phyloP scores from a whole-genome alignment of 768 basidiomycete species.

The Clavulina sp. region DNA sequence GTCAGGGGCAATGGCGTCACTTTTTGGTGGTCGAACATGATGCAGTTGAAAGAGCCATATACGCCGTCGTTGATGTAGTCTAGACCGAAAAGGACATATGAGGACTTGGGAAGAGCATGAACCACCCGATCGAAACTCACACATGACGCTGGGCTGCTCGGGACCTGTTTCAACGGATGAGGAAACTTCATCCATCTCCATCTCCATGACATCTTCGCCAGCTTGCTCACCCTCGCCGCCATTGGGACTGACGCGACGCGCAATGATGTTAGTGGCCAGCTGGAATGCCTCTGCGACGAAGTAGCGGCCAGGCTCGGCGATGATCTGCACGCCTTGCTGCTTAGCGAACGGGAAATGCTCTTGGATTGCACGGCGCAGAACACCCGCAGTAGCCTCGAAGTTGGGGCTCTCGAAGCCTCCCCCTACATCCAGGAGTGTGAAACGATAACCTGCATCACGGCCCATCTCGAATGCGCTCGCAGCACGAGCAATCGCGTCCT shows the following conservation, averaged over 20 bases:
- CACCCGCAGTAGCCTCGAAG: constrained; percentile 62
- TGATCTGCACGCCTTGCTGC: constrained; percentile 44
- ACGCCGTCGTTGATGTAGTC: constrained; percentile 99
- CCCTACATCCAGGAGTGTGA: constrained; percentile 79
- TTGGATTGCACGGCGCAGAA: constrained; percentile 54
- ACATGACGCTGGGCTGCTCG: constrained; percentile 64
- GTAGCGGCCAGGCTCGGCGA: constrained; percentile 92
- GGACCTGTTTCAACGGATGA: neutral
- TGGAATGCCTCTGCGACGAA: constrained; percentile 86
- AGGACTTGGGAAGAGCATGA: neutral
- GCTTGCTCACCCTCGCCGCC: constrained; percentile 18
- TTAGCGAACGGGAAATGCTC: constrained; percentile 46
- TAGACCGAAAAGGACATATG: constrained; percentile 18
- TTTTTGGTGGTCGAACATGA: constrained; percentile 90
- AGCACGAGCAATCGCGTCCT: constrained; percentile 75
- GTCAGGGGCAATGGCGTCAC: constrained; percentile 56
- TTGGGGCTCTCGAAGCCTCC: constrained; percentile 87
- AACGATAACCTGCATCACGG: constrained; percentile 56
- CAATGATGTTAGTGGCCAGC: constrained; percentile 86
- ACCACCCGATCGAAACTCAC: constrained; percentile 32
- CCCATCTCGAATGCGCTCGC: constrained; percentile 80
- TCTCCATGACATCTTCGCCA: neutral
- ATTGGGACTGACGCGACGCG: constrained; percentile 38
- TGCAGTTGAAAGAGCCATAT: constrained; percentile 93
- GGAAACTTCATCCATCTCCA: neutral